Percentiles rank a stretch among this genome's conserved stretches.
Conservation (phyloP, 805 yeast genomes). For the Candida ipomoeae region DNA sequence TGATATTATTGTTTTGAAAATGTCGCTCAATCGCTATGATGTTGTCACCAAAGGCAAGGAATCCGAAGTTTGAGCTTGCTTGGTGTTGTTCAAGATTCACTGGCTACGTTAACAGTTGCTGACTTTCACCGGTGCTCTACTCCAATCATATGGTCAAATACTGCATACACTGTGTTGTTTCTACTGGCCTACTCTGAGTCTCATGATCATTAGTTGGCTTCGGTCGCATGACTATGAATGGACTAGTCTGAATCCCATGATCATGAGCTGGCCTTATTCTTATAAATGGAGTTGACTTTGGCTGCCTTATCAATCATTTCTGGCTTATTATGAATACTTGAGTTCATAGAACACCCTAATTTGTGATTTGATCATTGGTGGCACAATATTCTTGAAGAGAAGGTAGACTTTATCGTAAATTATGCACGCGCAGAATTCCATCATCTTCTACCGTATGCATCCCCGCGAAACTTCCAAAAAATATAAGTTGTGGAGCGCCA, state of each 20-base stretch:
- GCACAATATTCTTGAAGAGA: neutral
- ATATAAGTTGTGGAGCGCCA: neutral
- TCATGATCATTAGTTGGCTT: too few species aligned
- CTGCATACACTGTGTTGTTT: neutral
- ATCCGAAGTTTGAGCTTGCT: neutral
- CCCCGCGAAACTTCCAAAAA: slow-evolving; percentile 4
- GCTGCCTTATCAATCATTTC: neutral
- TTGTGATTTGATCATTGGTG: too few species aligned
- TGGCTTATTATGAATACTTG: too few species aligned
- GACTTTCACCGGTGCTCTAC: neutral
- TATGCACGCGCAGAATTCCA: slow-evolving; percentile 4
- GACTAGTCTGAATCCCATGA: too few species aligned
- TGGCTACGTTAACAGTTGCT: neutral
- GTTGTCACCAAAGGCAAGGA: neutral
- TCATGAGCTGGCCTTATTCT: neutral
- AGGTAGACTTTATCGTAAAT: neutral
- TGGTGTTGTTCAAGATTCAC: neutral
- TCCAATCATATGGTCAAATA: neutral
- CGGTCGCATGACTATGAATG: too few species aligned
- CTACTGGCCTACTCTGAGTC: too few species aligned
- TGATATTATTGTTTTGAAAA: neutral
- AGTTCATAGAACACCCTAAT: too few species aligned
- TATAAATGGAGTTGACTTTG: neutral
- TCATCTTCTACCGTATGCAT: neutral
- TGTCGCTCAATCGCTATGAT: neutral